Evolutionary conservation across 345 rosid species (phyloP), one percentile per base, ranked within the genome.

Genomic region (Erodium maritimum): DNA sequence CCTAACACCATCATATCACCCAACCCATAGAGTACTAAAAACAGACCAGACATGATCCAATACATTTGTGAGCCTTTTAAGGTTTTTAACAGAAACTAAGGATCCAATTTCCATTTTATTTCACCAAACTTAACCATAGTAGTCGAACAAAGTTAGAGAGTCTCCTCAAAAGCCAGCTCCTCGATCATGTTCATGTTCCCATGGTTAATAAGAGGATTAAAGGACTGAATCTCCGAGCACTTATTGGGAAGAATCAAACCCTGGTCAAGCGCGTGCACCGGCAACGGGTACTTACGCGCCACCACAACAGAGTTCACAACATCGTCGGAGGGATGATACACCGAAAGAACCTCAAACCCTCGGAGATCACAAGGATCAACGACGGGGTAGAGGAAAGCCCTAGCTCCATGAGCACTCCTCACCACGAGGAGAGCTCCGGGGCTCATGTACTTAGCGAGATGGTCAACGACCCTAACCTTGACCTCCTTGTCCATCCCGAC

Each of bases 381-480:
- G 25, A 88, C 81, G 0, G 98, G 98, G 58, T 91, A 91, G 4
- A 91, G 96, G 57, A 91, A 88, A 10, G 83, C 88, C 67, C 98
- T 69, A 60, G 98, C 91, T 2, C 90, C 95, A 51, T 91, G 90
- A 16, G 98, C 96, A 11, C 98, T 91, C 76, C 98, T 77, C 10
- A 88, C 64, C 98, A 91, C 77, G 50, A 88, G 61, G 5, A 82
- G 12, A 17, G 90, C 81, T 13, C 79, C 90, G 5, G 87, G 83
- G 62, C 81, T 76, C 98, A 91, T 91, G 55, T 79, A 62, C 74
- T 79, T 88, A 17, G 72, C 77, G 77, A 88, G 66, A 73, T 91
- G 96, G 17, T 75, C 85, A 16, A 84, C 64, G 54, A 86, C 80
- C 64, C 67, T 67, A 21, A 75, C 18, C 63, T 91, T 88, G 33